Base-by-base conservation (phyloP, 768 basidiomycete genomes). In the Suillus hirtellus region DNA sequence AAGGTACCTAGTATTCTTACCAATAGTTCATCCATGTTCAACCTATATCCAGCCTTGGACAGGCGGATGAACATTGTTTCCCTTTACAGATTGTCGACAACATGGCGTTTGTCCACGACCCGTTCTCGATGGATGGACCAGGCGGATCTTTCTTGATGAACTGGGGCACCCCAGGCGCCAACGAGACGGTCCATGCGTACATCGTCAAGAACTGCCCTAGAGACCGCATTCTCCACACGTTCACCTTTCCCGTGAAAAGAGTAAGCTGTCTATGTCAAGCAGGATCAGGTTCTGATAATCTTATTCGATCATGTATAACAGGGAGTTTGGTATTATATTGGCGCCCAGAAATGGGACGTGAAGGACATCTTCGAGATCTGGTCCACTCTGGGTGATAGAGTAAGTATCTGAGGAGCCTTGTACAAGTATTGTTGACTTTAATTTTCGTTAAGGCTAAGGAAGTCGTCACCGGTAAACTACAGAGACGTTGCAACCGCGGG, bases 81-180 rank as follows among this genome's bases (percentile, higher is more conserved):
- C 78, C 81, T 5, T 60, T 86, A 15, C 76, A 80, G 58, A 78
- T 80, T 12, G 63, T 74, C 9, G 61, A 60, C 2, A 65, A 78
- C 10, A 69, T 81, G 66, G 84, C 81, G 0, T 88, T 87, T 64
- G 46, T 87, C 10, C 80, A 84, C 56, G 82, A 86, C 63, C 88
- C 88, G 0, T 74, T 87, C 38, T 75, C 84, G 31, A 75, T 87
- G 46, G 87, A 89, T 59, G 79, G 75, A 1, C 73, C 77, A 10
- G 68, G 68, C 4, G 71, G 68, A 2, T 79, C 83, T 6, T 80
- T 82, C 65, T 64, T 87, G 31, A 75, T 88, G 47, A 85, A 86
- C 65, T 89, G 86, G 85, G 81, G 82, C 21, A 70, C 71, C 5
- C 62, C 63, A 9, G 59, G 67, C 17, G 75, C 70, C 35, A 82